A percentile compares a stretch with the other conserved stretches of the same genome.
Conservation (phyloP, 2,329 filamentous ascomycete genomes). For the Fusarium sp. region DNA sequence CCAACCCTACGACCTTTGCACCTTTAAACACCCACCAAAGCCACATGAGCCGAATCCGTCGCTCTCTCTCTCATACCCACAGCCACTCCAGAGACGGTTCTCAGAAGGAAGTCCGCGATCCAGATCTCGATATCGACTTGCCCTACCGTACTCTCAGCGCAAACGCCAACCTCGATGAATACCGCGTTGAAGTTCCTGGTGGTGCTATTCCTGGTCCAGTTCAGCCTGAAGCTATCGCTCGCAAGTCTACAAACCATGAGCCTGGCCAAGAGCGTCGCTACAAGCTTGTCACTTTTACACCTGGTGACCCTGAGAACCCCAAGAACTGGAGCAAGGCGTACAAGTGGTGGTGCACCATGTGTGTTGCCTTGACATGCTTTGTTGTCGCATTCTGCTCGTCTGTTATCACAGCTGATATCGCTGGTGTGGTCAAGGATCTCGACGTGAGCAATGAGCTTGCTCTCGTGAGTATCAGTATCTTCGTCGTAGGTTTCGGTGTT, state of each 20-base stretch:
- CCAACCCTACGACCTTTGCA: conserved; percentile 34
- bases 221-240: conserved; percentile 46
- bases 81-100: conserved; percentile 27
- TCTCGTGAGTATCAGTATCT: conserved; percentile 80
- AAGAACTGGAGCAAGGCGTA: conserved; percentile 86
- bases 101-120: conserved; percentile 57
- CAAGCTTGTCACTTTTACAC: conserved; percentile 75
- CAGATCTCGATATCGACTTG: conserved; percentile 67
- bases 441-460: conserved; percentile 79
- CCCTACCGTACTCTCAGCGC: conserved; percentile 75
- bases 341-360: conserved; percentile 91
- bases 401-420: conserved; percentile 84
- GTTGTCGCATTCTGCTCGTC: conserved; percentile 80
- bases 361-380: conserved; percentile 83
- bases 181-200: conserved; percentile 70
- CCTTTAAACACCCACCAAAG: conserved; percentile 44
- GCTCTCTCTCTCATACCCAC: conserved; percentile 43
- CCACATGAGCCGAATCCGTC: conserved; percentile 36
- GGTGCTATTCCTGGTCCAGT: conserved; percentile 72
- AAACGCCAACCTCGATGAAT: conserved; percentile 76
- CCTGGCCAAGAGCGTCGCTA: conserved; percentile 53
- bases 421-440: conserved; percentile 75
- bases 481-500: conserved; percentile 86
- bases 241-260: conserved; percentile 31
- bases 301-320: conserved; percentile 81